Evolutionary conservation across 1,284 basidiomycete species (phyloP).

Genomic region (Gomphus sp.): DNA sequence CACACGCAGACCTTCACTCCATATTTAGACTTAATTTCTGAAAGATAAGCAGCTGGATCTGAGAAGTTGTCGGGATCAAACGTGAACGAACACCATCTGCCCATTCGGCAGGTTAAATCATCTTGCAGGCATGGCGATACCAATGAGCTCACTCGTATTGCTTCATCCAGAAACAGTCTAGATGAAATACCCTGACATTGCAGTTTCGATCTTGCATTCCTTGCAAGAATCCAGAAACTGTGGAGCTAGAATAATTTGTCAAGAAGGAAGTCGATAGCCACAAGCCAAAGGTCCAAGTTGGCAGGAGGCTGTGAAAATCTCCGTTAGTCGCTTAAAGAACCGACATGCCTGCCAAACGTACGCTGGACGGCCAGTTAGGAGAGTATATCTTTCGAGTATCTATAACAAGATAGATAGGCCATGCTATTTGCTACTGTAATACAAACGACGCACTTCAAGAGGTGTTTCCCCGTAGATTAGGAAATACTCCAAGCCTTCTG

Average conservation of each 20-base stretch:
- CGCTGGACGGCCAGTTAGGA: slow-evolving; percentile 59
- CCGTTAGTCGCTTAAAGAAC: neutral
- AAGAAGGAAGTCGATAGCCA: slow-evolving; percentile 74
- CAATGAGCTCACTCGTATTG: slow-evolving; percentile 46
- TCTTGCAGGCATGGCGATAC: neutral
- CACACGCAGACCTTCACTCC: slow-evolving; percentile 67
- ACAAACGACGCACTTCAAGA: slow-evolving; percentile 35
- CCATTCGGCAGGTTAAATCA: no score
- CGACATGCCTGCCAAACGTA: slow-evolving; percentile 20
- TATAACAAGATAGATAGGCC: slow-evolving; percentile 15
- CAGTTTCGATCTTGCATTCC: slow-evolving; percentile 63
- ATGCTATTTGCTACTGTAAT: neutral
- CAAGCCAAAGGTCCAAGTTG: slow-evolving; percentile 65
- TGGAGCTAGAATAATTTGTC: slow-evolving; percentile 35
- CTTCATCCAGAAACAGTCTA: slow-evolving; percentile 79
- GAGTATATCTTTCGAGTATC: slow-evolving; percentile 54
- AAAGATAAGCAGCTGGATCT: slow-evolving; percentile 56
- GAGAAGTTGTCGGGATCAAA: slow-evolving; percentile 73
- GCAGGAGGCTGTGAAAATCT: slow-evolving; percentile 38
- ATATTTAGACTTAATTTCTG: slow-evolving; percentile 59
- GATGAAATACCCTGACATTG: slow-evolving; percentile 66
- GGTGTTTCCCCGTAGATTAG: slow-evolving; percentile 59
- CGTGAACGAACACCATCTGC: slow-evolving; percentile 58
- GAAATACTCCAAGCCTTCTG: slow-evolving; percentile 56
- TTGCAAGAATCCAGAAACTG: slow-evolving; percentile 23